phyloP scores from a whole-genome alignment of 495 filamentous ascomycete genomes.

The Xylaria cubensis region DNA sequence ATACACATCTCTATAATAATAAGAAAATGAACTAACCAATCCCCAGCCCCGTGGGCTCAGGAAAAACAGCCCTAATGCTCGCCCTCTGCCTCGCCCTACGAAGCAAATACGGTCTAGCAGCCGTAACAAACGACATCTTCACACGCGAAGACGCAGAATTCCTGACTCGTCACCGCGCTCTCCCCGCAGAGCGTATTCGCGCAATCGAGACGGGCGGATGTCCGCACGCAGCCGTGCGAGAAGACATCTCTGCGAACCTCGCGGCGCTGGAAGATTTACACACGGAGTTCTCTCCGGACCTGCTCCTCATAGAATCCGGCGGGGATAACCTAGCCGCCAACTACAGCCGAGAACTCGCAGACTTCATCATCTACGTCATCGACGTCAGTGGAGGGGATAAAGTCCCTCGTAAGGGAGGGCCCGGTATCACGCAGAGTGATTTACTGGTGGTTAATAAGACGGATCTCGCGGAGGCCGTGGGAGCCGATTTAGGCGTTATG shows the following conservation, averaged over 20 bases:
- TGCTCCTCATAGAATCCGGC: conserved; percentile 91
- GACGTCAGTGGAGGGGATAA: conserved; percentile 98
- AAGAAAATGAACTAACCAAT: no score
- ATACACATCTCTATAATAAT: no score
- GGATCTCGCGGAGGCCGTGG: conserved; percentile 88
- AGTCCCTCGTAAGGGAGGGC: conserved; percentile 93
- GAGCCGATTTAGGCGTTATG: conserved; percentile 92
- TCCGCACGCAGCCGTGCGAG: conserved; percentile 95
- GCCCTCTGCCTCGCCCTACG: conserved; percentile 83
- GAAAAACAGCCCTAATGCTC: conserved; percentile 96
- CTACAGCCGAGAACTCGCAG: conserved; percentile 90
- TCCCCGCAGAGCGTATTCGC: conserved; percentile 80
- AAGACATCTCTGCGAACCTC: conserved; percentile 94
- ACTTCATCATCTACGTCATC: conserved; percentile 98
- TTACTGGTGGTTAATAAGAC: conserved; percentile 95
- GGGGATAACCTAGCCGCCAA: conserved; percentile 98
- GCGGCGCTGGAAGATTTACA: conserved; percentile 90
- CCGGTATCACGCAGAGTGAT: conserved; percentile 95
- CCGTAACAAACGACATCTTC: conserved; percentile 99
- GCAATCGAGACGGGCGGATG: conserved; percentile 99
- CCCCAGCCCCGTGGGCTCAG: conserved; percentile 88
- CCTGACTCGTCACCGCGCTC: conserved; percentile 83
- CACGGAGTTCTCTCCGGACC: conserved; percentile 71
- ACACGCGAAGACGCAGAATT: conserved; percentile 98
- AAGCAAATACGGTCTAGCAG: conserved; percentile 80